phyloP scores from a whole-genome alignment of 2,329 filamentous ascomycete species.

The Beauveria australis region DNA sequence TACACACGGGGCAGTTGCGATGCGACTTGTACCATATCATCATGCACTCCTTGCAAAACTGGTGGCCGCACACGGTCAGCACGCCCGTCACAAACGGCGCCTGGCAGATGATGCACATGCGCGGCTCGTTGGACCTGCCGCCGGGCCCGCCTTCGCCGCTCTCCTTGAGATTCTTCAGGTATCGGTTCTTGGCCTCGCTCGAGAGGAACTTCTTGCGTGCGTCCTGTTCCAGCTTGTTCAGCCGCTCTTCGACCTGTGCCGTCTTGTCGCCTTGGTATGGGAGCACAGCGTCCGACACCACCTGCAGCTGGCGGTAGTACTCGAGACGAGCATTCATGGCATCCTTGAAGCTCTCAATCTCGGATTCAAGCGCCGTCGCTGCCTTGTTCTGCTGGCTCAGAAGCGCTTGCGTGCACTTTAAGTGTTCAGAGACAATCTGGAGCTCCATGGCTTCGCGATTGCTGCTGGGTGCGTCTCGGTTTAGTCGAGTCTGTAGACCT shows the following conservation, averaged over 20 bases:
- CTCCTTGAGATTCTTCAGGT: constrained; percentile 48
- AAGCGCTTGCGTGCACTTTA: constrained; percentile 51
- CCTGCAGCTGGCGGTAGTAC: constrained; percentile 84
- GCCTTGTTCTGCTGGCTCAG: constrained; percentile 44
- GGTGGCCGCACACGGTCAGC: constrained; percentile 81
- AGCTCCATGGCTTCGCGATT: constrained; percentile 59
- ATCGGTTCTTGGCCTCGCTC: constrained; percentile 66
- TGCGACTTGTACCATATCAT: constrained; percentile 67
- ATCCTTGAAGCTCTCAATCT: constrained; percentile 66
- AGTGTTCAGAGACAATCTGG: constrained; percentile 53
- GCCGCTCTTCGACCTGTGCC: constrained; percentile 34
- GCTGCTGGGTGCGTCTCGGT: constrained; percentile 16
- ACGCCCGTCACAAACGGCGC: constrained; percentile 67
- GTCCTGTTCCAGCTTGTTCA: constrained; percentile 27
- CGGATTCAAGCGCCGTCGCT: constrained; percentile 47
- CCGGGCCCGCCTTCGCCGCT: constrained; percentile 32
- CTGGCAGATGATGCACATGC: constrained; percentile 82
- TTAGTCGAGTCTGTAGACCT: constrained; percentile 51
- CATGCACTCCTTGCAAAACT: constrained; percentile 87
- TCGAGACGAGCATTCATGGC: constrained; percentile 81
- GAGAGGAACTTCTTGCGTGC: constrained; percentile 51
- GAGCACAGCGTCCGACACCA: constrained; percentile 79
- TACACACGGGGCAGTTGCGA: constrained; percentile 78
- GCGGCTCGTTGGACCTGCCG: constrained; percentile 52
- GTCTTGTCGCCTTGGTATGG: constrained; percentile 60